Evolutionary conservation across 225 moss, liverwort and hornwort species (phyloP).

Genomic region (Asterella californica): DNA sequence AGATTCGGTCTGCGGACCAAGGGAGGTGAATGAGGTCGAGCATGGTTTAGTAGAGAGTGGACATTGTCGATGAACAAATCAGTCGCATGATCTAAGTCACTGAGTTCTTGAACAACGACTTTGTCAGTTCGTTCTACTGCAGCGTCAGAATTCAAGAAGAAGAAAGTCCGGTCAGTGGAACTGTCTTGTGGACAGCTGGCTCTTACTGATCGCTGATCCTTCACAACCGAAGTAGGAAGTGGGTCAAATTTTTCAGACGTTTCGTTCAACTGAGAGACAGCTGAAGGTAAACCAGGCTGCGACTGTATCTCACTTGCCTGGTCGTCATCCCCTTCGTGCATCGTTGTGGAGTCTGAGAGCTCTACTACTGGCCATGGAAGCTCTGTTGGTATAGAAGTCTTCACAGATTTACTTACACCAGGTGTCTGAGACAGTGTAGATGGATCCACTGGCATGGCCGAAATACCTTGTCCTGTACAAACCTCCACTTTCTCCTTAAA

Average conservation of each 20-base stretch:
- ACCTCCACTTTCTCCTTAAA: not conserved
- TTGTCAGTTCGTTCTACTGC: not conserved
- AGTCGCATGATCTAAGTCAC: slow-evolving; percentile 13
- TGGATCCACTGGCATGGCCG: not conserved
- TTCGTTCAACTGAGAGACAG: slow-evolving; percentile 2
- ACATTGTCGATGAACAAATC: slow-evolving; percentile 15
- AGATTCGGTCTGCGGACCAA: not conserved
- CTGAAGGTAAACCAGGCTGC: not conserved
- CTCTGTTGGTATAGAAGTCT: not conserved
- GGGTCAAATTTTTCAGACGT: not conserved
- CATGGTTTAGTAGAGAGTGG: not conserved
- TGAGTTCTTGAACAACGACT: not conserved
- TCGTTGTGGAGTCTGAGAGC: slow-evolving; percentile 18
- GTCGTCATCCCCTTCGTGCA: slow-evolving; percentile 3
- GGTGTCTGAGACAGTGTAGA: not conserved
- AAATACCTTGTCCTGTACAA: not conserved
- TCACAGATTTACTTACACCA: not conserved
- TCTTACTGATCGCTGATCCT: not conserved
- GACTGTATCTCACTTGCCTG: not conserved
- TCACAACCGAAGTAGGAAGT: not conserved
- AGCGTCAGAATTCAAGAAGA: not conserved
- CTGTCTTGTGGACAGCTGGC: not conserved
- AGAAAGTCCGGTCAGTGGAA: not conserved
- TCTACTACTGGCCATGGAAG: slow-evolving; percentile 3
- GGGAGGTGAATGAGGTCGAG: not conserved